Percentiles rank a stretch among this genome's conserved stretches.
Conservation (phyloP, 495 filamentous ascomycete species). For the Penicillium paxilli region DNA sequence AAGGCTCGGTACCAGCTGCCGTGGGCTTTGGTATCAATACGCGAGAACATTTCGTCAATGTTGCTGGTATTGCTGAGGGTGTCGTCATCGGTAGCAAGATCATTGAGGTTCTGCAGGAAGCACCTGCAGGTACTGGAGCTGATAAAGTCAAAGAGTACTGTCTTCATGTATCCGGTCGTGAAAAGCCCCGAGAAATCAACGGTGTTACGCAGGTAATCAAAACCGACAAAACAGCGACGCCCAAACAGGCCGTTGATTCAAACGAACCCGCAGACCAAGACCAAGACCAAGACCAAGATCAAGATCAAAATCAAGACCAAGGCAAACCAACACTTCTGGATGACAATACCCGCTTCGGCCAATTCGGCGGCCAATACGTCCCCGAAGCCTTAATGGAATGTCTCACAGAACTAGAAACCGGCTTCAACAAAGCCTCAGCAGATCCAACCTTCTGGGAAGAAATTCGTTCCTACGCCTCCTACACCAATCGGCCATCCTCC, state of each 20-base stretch:
- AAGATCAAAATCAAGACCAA: no score
- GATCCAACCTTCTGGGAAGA: constrained; percentile 16
- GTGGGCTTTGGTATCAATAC: constrained; percentile 96
- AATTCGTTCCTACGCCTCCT: not conserved
- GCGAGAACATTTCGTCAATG: constrained; percentile 60
- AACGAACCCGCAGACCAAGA: not conserved
- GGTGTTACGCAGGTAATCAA: not conserved
- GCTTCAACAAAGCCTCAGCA: not conserved
- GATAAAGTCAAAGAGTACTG: constrained; percentile 7
- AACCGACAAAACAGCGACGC: not conserved
- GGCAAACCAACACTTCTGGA: not conserved
- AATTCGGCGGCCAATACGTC: constrained; percentile 12
- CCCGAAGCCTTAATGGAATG: constrained; percentile 4
- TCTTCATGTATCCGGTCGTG: constrained; percentile 1
- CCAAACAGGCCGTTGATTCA: not conserved
- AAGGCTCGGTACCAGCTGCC: constrained; percentile 72
- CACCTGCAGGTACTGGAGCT: constrained; percentile 51
- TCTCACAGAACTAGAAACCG: constrained; percentile 5
- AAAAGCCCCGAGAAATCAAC: not conserved
- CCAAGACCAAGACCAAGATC: no score
- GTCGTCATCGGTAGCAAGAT: constrained; percentile 88
- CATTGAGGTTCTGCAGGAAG: constrained; percentile 64
- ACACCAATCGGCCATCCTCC: constrained; percentile 4
- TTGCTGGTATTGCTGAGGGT: constrained; percentile 76
- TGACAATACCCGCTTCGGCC: not conserved